Evolutionary conservation across 495 filamentous ascomycete species (phyloP).

Genomic region (Acidomyces sp.): DNA sequence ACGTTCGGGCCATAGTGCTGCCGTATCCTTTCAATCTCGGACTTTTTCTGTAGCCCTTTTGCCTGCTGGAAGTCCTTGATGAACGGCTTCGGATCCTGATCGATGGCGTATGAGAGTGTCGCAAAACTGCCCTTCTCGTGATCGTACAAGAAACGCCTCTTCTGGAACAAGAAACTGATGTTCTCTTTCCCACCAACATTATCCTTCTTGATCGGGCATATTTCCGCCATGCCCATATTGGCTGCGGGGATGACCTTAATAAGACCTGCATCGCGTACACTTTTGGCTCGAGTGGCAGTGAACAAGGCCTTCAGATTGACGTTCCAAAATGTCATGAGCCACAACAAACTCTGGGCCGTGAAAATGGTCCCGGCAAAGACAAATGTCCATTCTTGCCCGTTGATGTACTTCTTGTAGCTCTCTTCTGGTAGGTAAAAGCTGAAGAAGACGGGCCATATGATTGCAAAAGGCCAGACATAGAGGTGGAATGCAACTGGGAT

Average conservation of each 20-base stretch:
- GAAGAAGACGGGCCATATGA: conserved; percentile 85
- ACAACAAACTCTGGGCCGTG: conserved; percentile 74
- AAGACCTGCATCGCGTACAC: conserved; percentile 62
- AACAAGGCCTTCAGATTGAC: conserved; percentile 73
- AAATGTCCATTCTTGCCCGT: conserved; percentile 89
- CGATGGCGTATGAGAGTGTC: conserved; percentile 73
- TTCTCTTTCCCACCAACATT: conserved; percentile 60
- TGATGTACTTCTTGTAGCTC: conserved; percentile 78
- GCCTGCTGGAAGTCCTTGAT: conserved; percentile 66
- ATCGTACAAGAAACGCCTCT: conserved; percentile 85
- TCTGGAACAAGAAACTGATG: conserved; percentile 91
- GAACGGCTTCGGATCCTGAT: conserved; percentile 64
- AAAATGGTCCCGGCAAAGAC: conserved; percentile 80
- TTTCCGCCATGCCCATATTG: conserved; percentile 82
- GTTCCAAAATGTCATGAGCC: conserved; percentile 96
- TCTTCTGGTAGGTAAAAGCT: conserved; percentile 69
- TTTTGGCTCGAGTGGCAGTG: conserved; percentile 58
- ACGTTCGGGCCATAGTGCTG: conserved; percentile 94
- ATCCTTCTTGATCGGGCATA: conserved; percentile 65
- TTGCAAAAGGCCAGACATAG: conserved; percentile 83
- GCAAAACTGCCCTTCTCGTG: conserved; percentile 55
- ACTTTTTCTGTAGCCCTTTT: conserved; percentile 52
- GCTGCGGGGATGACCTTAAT: conserved; percentile 88
- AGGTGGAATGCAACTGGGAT: conserved; percentile 67
- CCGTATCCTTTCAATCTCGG: conserved; percentile 63